Percentiles rank a stretch among this genome's conserved stretches.
These are phyloP conservation scores for Cornus suecica DNA, from an alignment of 148 eudicot genomes.

Conservation along the genomic window DNA sequence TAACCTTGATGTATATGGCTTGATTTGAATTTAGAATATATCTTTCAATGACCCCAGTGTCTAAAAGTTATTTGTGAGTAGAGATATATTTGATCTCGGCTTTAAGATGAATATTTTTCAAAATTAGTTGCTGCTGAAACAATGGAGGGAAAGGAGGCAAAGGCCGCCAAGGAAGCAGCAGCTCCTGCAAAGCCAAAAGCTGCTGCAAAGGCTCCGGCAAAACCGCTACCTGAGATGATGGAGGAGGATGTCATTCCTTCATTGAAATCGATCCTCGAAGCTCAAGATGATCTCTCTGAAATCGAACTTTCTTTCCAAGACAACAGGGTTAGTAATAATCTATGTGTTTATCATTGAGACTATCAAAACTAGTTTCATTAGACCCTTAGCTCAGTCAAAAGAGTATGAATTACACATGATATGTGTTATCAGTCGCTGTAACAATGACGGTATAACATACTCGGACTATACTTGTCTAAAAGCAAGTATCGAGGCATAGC, in stretches of 20 bases:
- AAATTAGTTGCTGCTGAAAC: constrained; percentile 49
- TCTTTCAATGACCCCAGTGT: neutral
- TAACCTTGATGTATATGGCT: too few species aligned
- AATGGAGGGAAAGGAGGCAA: constrained; percentile 42
- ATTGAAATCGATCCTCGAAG: constrained; percentile 51
- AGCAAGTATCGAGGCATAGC: too few species aligned
- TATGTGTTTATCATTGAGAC: neutral
- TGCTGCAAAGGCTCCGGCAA: constrained; percentile 54
- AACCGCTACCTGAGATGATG: constrained; percentile 67
- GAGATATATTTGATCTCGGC: neutral
- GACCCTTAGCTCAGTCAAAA: neutral
- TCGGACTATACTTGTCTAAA: too few species aligned
- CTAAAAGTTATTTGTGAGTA: neutral
- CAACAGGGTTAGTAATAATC: constrained; percentile 41
- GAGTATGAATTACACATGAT: too few species aligned
- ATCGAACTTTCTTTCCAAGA: constrained; percentile 57
- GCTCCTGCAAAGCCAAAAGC: constrained; percentile 64
- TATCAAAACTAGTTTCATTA: neutral
- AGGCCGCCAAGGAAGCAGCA: constrained; percentile 38
- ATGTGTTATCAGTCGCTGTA: too few species aligned
- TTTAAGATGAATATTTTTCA: neutral
- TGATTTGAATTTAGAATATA: too few species aligned
- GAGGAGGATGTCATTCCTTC: constrained; percentile 82
- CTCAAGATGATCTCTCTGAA: constrained; percentile 69
- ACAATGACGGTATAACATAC: too few species aligned